phyloP scores from a whole-genome alignment of 2,329 filamentous ascomycete genomes.

The Mycogone perniciosa region DNA sequence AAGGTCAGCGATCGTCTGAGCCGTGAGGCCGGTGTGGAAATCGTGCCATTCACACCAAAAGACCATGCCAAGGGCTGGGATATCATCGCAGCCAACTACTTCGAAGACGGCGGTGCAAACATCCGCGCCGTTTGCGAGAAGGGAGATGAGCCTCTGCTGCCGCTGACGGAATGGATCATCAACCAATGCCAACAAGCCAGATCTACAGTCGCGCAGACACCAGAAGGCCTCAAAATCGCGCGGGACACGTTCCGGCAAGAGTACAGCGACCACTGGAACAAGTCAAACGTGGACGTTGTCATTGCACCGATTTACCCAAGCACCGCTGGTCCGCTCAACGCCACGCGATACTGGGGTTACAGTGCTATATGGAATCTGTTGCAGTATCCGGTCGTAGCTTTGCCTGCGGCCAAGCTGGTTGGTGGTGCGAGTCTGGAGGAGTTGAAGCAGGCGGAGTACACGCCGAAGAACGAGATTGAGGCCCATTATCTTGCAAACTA shows the following conservation, averaged over 20 bases:
- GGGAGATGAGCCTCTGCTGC: not conserved
- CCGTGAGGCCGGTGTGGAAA: too few relatives aligned
- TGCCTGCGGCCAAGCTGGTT: conserved; percentile 2
- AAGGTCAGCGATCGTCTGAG: too few relatives aligned
- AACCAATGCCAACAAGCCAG: conserved; percentile 6
- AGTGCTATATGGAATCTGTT: conserved; percentile 10
- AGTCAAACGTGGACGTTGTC: too few relatives aligned
- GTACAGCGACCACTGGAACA: too few relatives aligned
- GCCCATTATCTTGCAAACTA: conserved; percentile 8
- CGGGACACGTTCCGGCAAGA: too few relatives aligned
- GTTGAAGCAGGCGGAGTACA: not conserved
- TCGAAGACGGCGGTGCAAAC: too few relatives aligned
- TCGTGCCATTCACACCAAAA: too few relatives aligned
- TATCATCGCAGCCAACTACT: not conserved
- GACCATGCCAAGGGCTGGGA: too few relatives aligned
- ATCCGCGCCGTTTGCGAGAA: too few relatives aligned
- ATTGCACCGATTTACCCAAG: too few relatives aligned
- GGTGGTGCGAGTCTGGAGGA: not conserved
- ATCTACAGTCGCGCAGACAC: not conserved
- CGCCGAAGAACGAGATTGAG: conserved; percentile 7
- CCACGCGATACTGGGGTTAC: conserved; percentile 9
- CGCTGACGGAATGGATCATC: conserved; percentile 10
- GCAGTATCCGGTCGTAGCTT: conserved; percentile 6
- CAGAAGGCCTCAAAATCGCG: too few relatives aligned
- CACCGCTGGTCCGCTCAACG: conserved; percentile 1